Evolutionary conservation across 345 rosid genomes (phyloP), one percentile per base, ranked within the genome.

Genomic region (Eucalyptus marginata): DNA sequence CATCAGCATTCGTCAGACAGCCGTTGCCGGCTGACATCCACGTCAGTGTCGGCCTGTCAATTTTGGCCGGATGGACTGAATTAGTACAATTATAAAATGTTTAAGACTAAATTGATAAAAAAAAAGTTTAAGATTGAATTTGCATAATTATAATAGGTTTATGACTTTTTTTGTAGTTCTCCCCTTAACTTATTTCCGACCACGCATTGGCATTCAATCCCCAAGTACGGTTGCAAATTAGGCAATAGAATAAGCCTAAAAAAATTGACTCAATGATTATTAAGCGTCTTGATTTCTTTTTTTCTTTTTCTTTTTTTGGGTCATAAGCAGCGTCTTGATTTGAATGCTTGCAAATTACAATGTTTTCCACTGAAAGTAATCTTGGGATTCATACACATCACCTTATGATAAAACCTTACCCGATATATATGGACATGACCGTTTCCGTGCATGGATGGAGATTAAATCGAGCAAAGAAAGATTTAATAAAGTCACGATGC

Each of bases 1-100:
- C 6, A 1, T 49, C 5, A 49, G 1, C 22, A 2, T 16, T 3
- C 4, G 56, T 17, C 9, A 7, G 7, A 7, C 0, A 8, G 4
- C 7, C 22, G 8, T 51, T 16, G 20, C 3, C 22, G 1, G 8
- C 18, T 7, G 3, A 8, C 22, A 16, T 51, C 8, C 1, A 51
- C 18, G 1, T 51, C 18, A 51, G 7, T 6, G n/a, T n/a, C 3
- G 1, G 7, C 56, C n/a, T n/a, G 56, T 3, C 7, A 16, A 51
- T 16, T 16, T 51, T 17, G 22, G 8, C 4, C 8, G 3, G 3
- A 17, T 51, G 4, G 3, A 51, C 22, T 1, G 8, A 51, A 51
- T 51, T 51, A 4, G 3, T 9, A 51, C 0, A 51, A 51, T 17
- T 6, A 3, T 7, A 51, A 51, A 51, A 51, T 1, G 1, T 16